A percentile compares a stretch with the other conserved stretches of the same genome.
Conservation (phyloP, 768 basidiomycete genomes). For the Naematelia encephala region DNA sequence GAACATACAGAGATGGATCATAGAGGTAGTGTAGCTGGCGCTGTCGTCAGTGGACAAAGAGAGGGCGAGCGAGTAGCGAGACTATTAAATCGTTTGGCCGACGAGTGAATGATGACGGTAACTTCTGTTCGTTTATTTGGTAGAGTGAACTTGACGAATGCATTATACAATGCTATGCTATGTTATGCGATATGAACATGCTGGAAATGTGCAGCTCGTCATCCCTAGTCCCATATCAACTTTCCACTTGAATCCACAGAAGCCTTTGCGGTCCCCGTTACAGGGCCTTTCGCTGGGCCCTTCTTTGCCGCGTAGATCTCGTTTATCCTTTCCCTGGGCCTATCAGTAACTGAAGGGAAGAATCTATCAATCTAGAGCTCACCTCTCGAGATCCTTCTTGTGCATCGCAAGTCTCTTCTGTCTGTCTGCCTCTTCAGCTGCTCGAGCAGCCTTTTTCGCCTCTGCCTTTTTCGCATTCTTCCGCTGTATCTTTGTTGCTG, state of each 20-base stretch:
- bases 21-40: slow-evolving; percentile 51
- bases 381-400: slow-evolving; percentile 37
- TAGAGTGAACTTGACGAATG: too few relatives aligned
- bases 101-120: background rate
- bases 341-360: background rate
- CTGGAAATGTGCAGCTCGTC: background rate
- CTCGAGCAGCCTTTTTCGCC: slow-evolving; percentile 37
- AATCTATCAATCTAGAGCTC: slow-evolving; percentile 5
- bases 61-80: slow-evolving; percentile 50
- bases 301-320: slow-evolving; percentile 35
- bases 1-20: slow-evolving; percentile 54
- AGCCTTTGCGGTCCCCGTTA: slow-evolving; percentile 13
- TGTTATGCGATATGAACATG: background rate
- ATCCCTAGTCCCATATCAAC: slow-evolving; percentile 40
- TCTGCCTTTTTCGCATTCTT: slow-evolving; percentile 46
- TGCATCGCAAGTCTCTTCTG: slow-evolving; percentile 30
- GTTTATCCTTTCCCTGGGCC: slow-evolving; percentile 35
- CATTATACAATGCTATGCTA: too few relatives aligned
- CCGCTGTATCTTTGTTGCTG: slow-evolving; percentile 31
- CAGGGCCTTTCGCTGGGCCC: slow-evolving; percentile 7
- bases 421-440: slow-evolving; percentile 41
- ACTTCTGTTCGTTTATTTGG: too few relatives aligned
- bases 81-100: slow-evolving; percentile 25
- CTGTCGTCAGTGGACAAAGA: slow-evolving; percentile 50
- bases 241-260: slow-evolving; percentile 34